Percentiles rank a stretch among this genome's conserved stretches.
Conservation (phyloP, 2,329 filamentous ascomycete genomes). For the Nectriaceae sp. region DNA sequence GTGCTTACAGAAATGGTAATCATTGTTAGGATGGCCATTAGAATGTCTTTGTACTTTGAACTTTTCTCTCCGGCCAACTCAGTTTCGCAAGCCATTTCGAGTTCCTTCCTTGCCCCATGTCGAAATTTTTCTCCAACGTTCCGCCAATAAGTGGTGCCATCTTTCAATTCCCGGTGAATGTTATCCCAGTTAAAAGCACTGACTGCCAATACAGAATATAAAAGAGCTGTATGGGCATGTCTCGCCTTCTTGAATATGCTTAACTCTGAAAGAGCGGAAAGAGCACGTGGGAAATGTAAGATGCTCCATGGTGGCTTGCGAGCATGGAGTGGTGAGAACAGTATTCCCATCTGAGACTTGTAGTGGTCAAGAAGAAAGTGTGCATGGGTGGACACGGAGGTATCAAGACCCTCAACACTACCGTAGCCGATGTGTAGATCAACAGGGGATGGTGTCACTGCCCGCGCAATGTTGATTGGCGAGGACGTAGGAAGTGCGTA, state of each 20-base stretch:
- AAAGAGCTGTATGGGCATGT: constrained; percentile 1
- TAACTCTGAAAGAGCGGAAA: constrained; percentile 2
- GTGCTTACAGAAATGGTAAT: constrained; percentile 7
- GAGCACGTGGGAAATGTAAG: constrained; percentile 3
- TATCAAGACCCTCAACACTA: background rate
- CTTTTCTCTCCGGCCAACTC: constrained; percentile 2
- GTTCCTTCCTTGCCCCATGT: constrained; percentile 1
- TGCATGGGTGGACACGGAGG: background rate
- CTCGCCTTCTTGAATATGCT: constrained; percentile 4
- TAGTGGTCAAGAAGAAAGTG: constrained; percentile 5
- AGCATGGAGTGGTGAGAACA: constrained; percentile 2
- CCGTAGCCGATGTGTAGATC: background rate
- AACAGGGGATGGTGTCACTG: background rate
- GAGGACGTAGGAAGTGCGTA: background rate
- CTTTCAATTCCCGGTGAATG: background rate
- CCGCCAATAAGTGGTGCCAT: constrained; percentile 4
- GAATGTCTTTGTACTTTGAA: constrained; percentile 7
- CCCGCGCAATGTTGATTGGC: background rate
- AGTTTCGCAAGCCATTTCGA: constrained; percentile 2
- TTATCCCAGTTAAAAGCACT: constrained; percentile 7
- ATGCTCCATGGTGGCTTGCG: constrained; percentile 5
- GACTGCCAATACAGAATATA: constrained; percentile 3
- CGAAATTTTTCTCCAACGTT: constrained; percentile 1
- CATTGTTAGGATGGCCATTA: constrained; percentile 10
- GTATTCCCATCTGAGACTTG: constrained; percentile 1